These are phyloP conservation scores for Chaetomiaceae sp. DNA, from an alignment of 2,329 filamentous ascomycete genomes.

Conservation along the genomic window DNA sequence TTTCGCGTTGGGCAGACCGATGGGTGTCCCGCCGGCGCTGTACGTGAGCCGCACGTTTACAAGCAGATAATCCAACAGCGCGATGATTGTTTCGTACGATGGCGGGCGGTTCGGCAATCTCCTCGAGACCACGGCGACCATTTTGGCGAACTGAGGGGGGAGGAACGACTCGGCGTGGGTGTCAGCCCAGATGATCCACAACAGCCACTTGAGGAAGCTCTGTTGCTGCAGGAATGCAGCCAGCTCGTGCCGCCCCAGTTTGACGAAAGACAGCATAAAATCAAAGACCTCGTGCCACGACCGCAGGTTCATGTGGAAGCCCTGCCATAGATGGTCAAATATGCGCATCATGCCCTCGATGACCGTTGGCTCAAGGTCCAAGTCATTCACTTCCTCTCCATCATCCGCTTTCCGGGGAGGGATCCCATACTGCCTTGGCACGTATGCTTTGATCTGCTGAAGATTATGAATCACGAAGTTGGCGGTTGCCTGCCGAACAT, in stretches of 20 bases:
- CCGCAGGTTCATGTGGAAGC: constrained; percentile 57
- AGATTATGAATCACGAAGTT: constrained; percentile 51
- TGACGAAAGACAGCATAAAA: constrained; percentile 62
- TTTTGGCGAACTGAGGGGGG: constrained; percentile 50
- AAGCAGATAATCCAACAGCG: constrained; percentile 45
- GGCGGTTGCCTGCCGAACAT: constrained; percentile 51
- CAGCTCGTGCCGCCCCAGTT: constrained; percentile 56
- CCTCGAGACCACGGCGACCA: constrained; percentile 50
- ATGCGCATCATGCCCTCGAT: constrained; percentile 41
- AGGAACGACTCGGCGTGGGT: constrained; percentile 40
- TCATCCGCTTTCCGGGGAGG: constrained; percentile 27
- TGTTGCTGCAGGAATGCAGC: constrained; percentile 55
- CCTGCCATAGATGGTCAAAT: constrained; percentile 55
- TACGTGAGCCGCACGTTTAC: constrained; percentile 32
- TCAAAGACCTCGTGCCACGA: constrained; percentile 76
- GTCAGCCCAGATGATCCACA: constrained; percentile 61
- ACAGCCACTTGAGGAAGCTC: constrained; percentile 51
- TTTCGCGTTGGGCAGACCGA: constrained; percentile 36
- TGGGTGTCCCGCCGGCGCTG: constrained; percentile 30
- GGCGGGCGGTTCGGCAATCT: constrained; percentile 48
- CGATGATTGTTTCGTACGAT: constrained; percentile 51
- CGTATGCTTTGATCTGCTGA: constrained; percentile 44
- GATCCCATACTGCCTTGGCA: constrained; percentile 46
- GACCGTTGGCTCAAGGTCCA: constrained; percentile 30
- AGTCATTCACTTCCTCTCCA: constrained; percentile 32